A percentile compares a stretch with the other conserved stretches of the same genome.
These are phyloP conservation scores for Backusella liffmaniae DNA, from an alignment of 192 early-diverging fungal species.

Conservation along the genomic window DNA sequence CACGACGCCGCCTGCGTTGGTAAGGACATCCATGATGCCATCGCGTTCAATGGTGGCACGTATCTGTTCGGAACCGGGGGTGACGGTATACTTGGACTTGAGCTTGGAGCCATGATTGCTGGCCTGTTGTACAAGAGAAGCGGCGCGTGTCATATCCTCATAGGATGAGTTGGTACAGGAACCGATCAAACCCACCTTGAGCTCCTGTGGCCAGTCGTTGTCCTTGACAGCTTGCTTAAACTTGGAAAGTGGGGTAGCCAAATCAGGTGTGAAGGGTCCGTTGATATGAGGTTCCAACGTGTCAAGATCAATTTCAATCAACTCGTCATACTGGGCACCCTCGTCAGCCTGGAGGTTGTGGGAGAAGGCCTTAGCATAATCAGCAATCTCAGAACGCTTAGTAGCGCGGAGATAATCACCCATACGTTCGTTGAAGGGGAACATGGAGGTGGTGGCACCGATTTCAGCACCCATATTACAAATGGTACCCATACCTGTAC, in stretches of 20 bases:
- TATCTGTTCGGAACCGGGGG: conserved; percentile 97
- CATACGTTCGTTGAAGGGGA: conserved; percentile 95
- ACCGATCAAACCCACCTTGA: conserved; percentile 92
- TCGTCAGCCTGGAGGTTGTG: conserved; percentile 91
- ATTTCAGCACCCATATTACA: conserved; percentile 99
- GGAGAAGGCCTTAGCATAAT: conserved; percentile 73
- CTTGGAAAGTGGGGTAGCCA: conserved; percentile 91
- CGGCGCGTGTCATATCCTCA: conserved; percentile 93
- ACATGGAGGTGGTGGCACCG: conserved; percentile 95
- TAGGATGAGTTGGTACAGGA: conserved; percentile 99
- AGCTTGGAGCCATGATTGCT: conserved; percentile 74
- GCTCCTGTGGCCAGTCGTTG: conserved; percentile 87
- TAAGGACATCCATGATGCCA: conserved; percentile 77
- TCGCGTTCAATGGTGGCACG: conserved; percentile 94
- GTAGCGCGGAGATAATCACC: conserved; percentile 87
- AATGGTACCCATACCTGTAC: conserved; percentile 98
- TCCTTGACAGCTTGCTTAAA: conserved; percentile 85
- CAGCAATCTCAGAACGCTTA: conserved; percentile 74
- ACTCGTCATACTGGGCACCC: conserved; percentile 85
- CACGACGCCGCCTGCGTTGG: conserved; percentile 79
- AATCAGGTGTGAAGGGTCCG: conserved; percentile 94
- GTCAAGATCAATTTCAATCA: conserved; percentile 93
- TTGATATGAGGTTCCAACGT: conserved; percentile 95
- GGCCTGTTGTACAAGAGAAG: conserved; percentile 85
- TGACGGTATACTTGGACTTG: conserved; percentile 86